Evolutionary conservation across 2,329 filamentous ascomycete genomes (phyloP).

Genomic region (Aschersonia sp.): DNA sequence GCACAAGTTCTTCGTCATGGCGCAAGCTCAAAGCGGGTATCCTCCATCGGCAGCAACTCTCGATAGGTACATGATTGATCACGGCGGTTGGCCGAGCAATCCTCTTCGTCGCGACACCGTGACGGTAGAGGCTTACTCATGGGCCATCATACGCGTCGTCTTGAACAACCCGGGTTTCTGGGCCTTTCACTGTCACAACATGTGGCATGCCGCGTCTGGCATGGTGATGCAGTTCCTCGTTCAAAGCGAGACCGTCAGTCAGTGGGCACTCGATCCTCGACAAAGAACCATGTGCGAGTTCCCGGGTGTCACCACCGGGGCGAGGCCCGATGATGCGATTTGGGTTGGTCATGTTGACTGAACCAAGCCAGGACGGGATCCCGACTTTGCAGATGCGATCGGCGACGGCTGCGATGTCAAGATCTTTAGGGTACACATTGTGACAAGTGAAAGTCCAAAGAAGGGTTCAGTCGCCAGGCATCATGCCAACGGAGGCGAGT

Average conservation of each 20-base stretch:
- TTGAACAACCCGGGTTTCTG: constrained; percentile 44
- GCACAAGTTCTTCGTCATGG: constrained; percentile 36
- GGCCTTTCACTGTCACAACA: constrained; percentile 44
- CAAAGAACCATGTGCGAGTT: constrained; percentile 14
- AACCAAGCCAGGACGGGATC: not conserved
- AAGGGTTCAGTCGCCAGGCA: too few species aligned
- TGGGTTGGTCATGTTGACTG: constrained; percentile 16
- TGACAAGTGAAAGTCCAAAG: too few species aligned
- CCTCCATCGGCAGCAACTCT: constrained; percentile 15
- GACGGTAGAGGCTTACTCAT: constrained; percentile 37
- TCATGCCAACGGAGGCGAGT: too few species aligned
- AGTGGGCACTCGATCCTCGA: constrained; percentile 11
- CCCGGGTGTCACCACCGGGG: constrained; percentile 15
- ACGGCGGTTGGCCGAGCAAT: constrained; percentile 12
- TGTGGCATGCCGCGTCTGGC: constrained; percentile 43
- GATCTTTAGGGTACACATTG: too few species aligned
- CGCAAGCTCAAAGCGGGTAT: constrained; percentile 18
- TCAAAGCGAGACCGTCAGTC: constrained; percentile 12
- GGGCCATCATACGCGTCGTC: constrained; percentile 37
- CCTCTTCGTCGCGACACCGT: constrained; percentile 27
- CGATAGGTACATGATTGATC: constrained; percentile 9
- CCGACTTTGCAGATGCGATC: not conserved
- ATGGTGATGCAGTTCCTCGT: constrained; percentile 43
- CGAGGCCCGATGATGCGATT: constrained; percentile 18
- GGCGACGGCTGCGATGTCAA: not conserved